phyloP scores from a whole-genome alignment of 192 early-diverging fungal species.

The Lobosporangium transversale region DNA sequence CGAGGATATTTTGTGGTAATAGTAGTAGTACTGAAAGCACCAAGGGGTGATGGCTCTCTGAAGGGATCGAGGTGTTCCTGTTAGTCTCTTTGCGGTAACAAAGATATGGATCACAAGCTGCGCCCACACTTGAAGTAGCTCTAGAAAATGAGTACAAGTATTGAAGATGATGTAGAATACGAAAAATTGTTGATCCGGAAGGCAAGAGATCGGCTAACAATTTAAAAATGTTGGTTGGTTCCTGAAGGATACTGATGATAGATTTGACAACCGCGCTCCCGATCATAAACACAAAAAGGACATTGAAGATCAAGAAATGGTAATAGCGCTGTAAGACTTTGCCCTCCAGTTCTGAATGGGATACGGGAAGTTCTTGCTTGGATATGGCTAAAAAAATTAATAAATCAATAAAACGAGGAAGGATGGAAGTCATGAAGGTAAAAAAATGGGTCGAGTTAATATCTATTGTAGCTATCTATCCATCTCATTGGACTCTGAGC shows the following conservation, averaged over 20 bases:
- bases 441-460: too few species aligned
- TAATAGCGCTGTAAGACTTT: slow-evolving; percentile 64
- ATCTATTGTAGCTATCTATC: too few species aligned
- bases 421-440: too few species aligned
- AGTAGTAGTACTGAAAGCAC: slow-evolving; percentile 71
- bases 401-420: slow-evolving; percentile 1
- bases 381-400: slow-evolving; percentile 68
- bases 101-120: slow-evolving; percentile 62
- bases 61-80: slow-evolving; percentile 63
- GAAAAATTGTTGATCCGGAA: slow-evolving; percentile 70
- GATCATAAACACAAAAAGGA: slow-evolving; percentile 67
- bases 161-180: slow-evolving; percentile 71
- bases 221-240: slow-evolving; percentile 61
- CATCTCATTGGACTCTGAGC: background rate
- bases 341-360: slow-evolving; percentile 67
- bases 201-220: slow-evolving; percentile 59
- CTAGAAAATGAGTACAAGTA: slow-evolving; percentile 66
- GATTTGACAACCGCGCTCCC: slow-evolving; percentile 64
- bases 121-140: slow-evolving; percentile 67
- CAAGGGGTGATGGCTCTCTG: slow-evolving; percentile 58
- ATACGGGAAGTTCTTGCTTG: slow-evolving; percentile 64
- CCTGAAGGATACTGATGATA: slow-evolving; percentile 56
- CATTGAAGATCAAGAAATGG: slow-evolving; percentile 71
- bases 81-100: slow-evolving; percentile 53
- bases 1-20: slow-evolving; percentile 69